Conservation (phyloP, 2,329 filamentous ascomycete genomes). For the Achaetomium macrosporum region DNA sequence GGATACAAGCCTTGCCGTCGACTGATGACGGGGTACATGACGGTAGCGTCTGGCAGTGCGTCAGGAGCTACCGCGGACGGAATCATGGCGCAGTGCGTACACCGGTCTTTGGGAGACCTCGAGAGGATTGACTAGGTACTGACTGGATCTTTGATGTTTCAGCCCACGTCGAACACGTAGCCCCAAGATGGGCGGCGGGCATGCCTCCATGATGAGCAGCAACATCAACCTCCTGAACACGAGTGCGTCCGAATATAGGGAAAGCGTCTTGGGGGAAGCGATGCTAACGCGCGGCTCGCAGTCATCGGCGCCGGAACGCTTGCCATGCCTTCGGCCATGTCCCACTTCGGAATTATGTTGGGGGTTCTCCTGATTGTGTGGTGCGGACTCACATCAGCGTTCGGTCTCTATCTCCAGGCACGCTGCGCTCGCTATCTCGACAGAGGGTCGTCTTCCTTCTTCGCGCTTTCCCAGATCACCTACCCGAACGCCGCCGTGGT, state of each 20-base stretch:
- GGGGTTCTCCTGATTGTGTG: conserved; percentile 82
- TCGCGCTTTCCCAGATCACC: conserved; percentile 92
- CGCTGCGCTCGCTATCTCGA: conserved; percentile 91
- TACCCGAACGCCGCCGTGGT: conserved; percentile 94
- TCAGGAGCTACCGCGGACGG: conserved; percentile 33
- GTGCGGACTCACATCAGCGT: conserved; percentile 82
- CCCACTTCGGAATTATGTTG: conserved; percentile 87
- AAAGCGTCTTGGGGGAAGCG: not conserved
- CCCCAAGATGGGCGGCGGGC: conserved; percentile 70
- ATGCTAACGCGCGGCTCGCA: conserved; percentile 34
- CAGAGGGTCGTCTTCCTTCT: conserved; percentile 82
- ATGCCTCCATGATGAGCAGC: conserved; percentile 84
- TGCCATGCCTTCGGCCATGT: conserved; percentile 91
- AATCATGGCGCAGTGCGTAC: conserved; percentile 45
- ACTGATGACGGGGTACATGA: conserved; percentile 51
- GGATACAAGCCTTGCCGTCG: not conserved
- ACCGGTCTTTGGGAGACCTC: not conserved
- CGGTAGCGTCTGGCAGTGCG: conserved; percentile 44
- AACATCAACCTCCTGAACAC: conserved; percentile 96
- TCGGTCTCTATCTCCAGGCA: conserved; percentile 91
- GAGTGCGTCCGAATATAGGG: conserved; percentile 50
- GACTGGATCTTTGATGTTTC: not conserved
- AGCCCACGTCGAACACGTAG: conserved; percentile 53
- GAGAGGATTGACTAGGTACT: not conserved
- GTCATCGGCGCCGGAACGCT: conserved; percentile 91